Evolutionary conservation across 1,139 yeast species (phyloP).

Genomic region (Candida tunisiensis): DNA sequence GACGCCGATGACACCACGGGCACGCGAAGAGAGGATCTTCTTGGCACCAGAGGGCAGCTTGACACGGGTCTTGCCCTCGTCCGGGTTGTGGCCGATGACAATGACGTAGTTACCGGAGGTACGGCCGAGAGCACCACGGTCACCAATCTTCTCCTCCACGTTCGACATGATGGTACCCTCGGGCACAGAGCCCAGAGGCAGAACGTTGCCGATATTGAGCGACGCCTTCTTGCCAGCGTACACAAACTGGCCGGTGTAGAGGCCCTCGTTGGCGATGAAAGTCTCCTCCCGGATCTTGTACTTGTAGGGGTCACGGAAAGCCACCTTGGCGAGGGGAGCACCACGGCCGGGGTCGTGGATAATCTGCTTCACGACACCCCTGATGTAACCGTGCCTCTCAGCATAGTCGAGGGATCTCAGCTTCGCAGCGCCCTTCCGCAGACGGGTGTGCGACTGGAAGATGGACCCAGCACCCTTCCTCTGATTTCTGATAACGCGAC

Average conservation of each 20-base stretch:
- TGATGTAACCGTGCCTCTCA: conserved; percentile 99
- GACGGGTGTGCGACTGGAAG: conserved; percentile 99
- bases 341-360: conserved; percentile 99
- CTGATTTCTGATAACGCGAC: conserved; percentile 99
- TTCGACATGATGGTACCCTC: conserved; percentile 99
- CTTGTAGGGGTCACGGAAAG: conserved; percentile 98
- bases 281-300: conserved; percentile 97
- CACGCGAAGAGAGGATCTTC: conserved; percentile 87
- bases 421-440: conserved; percentile 99
- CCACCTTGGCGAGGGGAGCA: conserved; percentile 99
- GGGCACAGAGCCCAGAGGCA: conserved; percentile 94
- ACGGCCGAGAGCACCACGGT: conserved; percentile 99
- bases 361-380: conserved; percentile 98
- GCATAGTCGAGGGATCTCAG: conserved; percentile 98
- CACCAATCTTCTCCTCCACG: conserved; percentile 99
- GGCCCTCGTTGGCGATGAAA: conserved; percentile 99
- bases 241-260: conserved; percentile 97
- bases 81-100: conserved; percentile 98
- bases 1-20: conserved; percentile 99
- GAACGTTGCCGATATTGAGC: conserved; percentile 91
- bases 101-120: conserved; percentile 99
- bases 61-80: conserved; percentile 97
- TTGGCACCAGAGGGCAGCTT: conserved; percentile 99
- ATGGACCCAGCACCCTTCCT: conserved; percentile 99
- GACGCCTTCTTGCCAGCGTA: conserved; percentile 99